These are phyloP conservation scores for Naganishia kalamii DNA, from an alignment of 768 basidiomycete genomes.

Conservation along the genomic window DNA sequence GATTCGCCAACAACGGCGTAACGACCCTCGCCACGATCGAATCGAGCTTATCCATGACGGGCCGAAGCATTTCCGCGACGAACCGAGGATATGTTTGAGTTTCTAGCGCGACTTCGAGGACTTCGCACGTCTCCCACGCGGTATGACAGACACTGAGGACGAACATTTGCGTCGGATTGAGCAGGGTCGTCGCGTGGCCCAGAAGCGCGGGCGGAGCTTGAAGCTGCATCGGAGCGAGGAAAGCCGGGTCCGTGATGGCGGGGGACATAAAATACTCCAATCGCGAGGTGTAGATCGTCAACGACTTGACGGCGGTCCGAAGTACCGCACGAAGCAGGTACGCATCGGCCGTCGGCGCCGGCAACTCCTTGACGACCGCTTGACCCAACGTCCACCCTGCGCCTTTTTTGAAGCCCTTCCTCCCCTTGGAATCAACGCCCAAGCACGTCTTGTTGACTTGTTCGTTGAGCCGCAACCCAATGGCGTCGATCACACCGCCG, in stretches of 20 bases:
- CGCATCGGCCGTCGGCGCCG: conserved; percentile 38
- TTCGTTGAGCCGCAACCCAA: conserved; percentile 42
- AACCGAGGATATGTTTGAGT: conserved; percentile 38
- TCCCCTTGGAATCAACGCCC: conserved; percentile 40
- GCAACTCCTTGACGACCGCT: conserved; percentile 43
- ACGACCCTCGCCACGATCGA: conserved; percentile 43
- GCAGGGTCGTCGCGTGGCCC: conserved; percentile 24
- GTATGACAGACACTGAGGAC: conserved; percentile 44
- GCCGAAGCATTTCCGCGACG: conserved; percentile 41
- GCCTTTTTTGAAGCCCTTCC: conserved; percentile 40
- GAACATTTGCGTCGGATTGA: conserved; percentile 41
- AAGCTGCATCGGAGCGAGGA: conserved; percentile 69
- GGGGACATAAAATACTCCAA: conserved; percentile 76
- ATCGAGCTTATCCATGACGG: conserved; percentile 47
- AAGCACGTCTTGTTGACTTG: conserved; percentile 42
- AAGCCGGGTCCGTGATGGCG: conserved; percentile 70
- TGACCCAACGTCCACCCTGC: conserved; percentile 44
- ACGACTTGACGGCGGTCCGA: conserved; percentile 40
- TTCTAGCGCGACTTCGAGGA: conserved; percentile 43
- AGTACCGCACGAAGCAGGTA: conserved; percentile 45
- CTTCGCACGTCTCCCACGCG: conserved; percentile 47
- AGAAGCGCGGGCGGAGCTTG: conserved; percentile 46
- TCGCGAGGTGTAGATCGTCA: conserved; percentile 46
- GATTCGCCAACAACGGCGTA: conserved; percentile 37
- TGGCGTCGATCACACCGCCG: conserved; percentile 42